phyloP scores from a whole-genome alignment of 2,329 filamentous ascomycete species.

The Nemania bipapillata region DNA sequence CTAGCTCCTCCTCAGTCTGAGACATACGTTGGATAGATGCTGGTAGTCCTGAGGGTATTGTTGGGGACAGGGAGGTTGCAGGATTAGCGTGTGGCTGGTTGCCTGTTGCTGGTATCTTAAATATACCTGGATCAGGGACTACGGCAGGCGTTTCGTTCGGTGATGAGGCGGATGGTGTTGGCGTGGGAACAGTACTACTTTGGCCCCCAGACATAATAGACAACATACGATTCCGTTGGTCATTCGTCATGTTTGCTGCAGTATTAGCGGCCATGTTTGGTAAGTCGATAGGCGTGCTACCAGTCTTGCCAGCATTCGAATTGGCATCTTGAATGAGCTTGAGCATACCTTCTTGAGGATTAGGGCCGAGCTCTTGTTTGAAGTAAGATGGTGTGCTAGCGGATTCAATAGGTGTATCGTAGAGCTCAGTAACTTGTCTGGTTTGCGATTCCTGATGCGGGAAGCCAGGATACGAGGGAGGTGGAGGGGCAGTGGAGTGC shows the following conservation, averaged over 20 bases:
- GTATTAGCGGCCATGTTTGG: slow-evolving; percentile 68
- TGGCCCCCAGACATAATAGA: slow-evolving; percentile 65
- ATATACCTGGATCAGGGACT: slow-evolving; percentile 39
- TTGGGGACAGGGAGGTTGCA: slow-evolving; percentile 60
- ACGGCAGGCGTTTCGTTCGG: slow-evolving; percentile 41
- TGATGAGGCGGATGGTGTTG: slow-evolving; percentile 44
- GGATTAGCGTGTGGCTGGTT: slow-evolving; percentile 38
- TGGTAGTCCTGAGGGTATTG: slow-evolving; percentile 59
- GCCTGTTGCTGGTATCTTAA: slow-evolving; percentile 39
- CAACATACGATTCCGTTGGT: slow-evolving; percentile 69
- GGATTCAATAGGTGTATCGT: slow-evolving; percentile 63
- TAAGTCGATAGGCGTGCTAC: slow-evolving; percentile 58
- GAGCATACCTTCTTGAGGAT: slow-evolving; percentile 71
- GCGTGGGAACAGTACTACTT: slow-evolving; percentile 39
- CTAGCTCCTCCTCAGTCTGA: slow-evolving; percentile 78
- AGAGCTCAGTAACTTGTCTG: slow-evolving; percentile 70
- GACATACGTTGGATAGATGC: slow-evolving; percentile 70
- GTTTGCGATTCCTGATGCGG: slow-evolving; percentile 56
- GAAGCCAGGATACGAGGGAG: slow-evolving; percentile 47
- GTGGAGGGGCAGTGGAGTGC: slow-evolving; percentile 48
- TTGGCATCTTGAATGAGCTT: slow-evolving; percentile 73
- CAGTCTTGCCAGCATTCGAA: slow-evolving; percentile 60
- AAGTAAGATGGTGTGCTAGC: slow-evolving; percentile 61
- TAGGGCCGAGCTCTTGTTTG: slow-evolving; percentile 66
- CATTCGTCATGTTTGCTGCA: slow-evolving; percentile 64